phyloP scores from a whole-genome alignment of 345 rosid species.

The Fremontodendron californicum region DNA sequence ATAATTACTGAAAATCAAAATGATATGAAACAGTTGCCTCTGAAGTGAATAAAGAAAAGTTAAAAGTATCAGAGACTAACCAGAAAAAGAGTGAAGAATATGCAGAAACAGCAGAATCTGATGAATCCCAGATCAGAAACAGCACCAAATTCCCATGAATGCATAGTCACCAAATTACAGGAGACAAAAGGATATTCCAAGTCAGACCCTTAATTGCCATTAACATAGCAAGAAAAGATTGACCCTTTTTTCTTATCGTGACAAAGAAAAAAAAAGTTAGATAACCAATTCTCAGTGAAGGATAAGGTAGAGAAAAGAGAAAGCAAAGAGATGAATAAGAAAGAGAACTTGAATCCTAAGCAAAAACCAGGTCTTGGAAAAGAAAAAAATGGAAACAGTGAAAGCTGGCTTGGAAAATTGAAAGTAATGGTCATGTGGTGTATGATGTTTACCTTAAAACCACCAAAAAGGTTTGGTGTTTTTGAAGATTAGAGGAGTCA shows the following conservation, averaged over 20 bases:
- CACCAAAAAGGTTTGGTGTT: not conserved
- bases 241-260: not conserved
- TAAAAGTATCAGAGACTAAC: slow-evolving; percentile 17
- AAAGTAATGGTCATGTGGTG: not conserved
- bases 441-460: slow-evolving; percentile 3
- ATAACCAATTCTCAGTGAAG: not conserved
- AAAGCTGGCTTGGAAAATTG: slow-evolving; percentile 12
- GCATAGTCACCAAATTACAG: slow-evolving; percentile 22
- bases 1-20: slow-evolving; percentile 2
- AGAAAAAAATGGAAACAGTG: slow-evolving; percentile 3
- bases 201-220: slow-evolving; percentile 22
- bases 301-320: not conserved
- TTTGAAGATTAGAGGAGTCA: not conserved
- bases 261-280: not conserved
- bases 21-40: slow-evolving; percentile 5
- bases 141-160: slow-evolving; percentile 28
- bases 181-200: slow-evolving; percentile 15
- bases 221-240: slow-evolving; percentile 19
- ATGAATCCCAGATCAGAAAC: slow-evolving; percentile 36
- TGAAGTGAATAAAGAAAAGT: not conserved
- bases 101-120: slow-evolving; percentile 37
- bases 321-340: not conserved
- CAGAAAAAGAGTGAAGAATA: slow-evolving; percentile 30
- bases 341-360: slow-evolving; percentile 32
- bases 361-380: slow-evolving; percentile 17